Percentiles rank a stretch among this genome's conserved stretches.
These are phyloP conservation scores for Rhynchospora breviuscula DNA, from an alignment of 176 grass and related monocot species.

Conservation along the genomic window DNA sequence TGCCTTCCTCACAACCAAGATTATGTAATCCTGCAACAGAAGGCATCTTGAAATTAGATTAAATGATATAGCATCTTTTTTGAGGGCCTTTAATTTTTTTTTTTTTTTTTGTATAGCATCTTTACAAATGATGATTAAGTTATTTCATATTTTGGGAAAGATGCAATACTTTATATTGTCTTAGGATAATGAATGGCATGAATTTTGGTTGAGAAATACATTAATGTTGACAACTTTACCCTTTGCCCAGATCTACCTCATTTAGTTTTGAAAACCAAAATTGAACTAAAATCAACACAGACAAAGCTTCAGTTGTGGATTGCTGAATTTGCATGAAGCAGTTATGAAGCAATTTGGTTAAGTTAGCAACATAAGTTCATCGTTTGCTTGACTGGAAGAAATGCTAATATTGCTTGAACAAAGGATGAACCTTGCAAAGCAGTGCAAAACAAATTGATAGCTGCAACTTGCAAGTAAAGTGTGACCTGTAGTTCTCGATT, in stretches of 20 bases:
- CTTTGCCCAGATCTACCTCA: too few relatives aligned
- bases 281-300: not conserved
- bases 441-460: not conserved
- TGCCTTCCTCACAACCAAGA: constrained; percentile 82
- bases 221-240: not conserved
- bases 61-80: not conserved
- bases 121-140: not conserved
- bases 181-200: not conserved
- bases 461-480: not conserved
- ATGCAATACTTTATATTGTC: not conserved
- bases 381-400: not conserved
- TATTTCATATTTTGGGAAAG: not conserved
- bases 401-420: not conserved
- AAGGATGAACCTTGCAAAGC: not conserved
- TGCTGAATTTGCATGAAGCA: not conserved
- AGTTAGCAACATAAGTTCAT: not conserved
- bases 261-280: too few relatives aligned
- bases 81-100: too few relatives aligned
- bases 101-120: too few relatives aligned
- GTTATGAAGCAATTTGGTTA: not conserved
- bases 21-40: constrained; percentile 66
- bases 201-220: not conserved
- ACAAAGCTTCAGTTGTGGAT: not conserved
- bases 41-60: not conserved
- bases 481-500: constrained; percentile 68